Evolutionary conservation across 2,329 filamentous ascomycete genomes (phyloP), one percentile per base, ranked within the genome.

Genomic region (Ophiostoma montium): DNA sequence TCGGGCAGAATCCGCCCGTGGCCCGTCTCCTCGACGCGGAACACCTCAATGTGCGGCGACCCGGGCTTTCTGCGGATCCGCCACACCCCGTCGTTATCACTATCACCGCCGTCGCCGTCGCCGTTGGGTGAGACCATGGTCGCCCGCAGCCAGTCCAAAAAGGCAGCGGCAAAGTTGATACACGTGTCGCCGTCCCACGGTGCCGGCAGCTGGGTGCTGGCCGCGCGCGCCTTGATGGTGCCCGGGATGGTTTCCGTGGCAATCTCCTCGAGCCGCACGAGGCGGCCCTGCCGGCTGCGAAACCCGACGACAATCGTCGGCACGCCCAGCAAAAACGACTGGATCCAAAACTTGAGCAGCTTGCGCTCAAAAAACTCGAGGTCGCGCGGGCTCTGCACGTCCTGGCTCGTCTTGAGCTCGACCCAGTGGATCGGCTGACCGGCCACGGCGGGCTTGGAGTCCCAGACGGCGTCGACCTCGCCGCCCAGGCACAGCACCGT

Each of bases 291-390:
- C 16, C 65, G 77, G 32, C 76, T 81, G 44, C 92, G 80, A 62
- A 92, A 95, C 1, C 92, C 92, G 30, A 98, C 84, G 42, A 95
- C 79, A 55, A 98, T 86, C 56, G 82, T 92, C 0, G 88, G 87
- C 1, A 96, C 89, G 36, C 90, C 90, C 2, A 98, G 80, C 2
- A 98, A 72, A 61, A 95, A 98, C 0, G 86, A 94, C 64, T 96
- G 92, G 13, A 90, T 86, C 92, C 92, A 98, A 67, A 90, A 95
- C 60, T 94, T 94, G 65, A 94, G 76, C 49, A 96, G 74, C 63
- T 96, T 96, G 45, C 85, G 78, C 65, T 95, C 86, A 61, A 90
- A 95, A 54, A 80, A 83, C 18, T 82, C 65, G 60, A 79, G 72
- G 58, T 92, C 85, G 43, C 78, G 74, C 2, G 81, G 73, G 52